A percentile compares a stretch with the other conserved stretches of the same genome.
Conservation (phyloP, 2,329 filamentous ascomycete species). For the Malbranchea cinnamomea region DNA sequence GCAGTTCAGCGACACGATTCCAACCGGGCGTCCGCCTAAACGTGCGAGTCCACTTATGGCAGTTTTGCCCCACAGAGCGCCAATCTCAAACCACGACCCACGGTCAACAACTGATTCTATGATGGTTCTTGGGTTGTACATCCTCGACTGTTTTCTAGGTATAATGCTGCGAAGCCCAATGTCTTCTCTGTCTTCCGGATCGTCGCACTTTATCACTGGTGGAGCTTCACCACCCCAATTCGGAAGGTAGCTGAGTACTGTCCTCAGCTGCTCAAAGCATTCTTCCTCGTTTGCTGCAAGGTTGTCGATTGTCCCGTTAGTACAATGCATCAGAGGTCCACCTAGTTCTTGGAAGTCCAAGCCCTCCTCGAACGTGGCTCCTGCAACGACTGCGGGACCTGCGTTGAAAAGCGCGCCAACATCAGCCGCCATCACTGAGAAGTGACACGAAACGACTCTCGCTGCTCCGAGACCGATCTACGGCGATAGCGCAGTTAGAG, state of each 20-base stretch:
- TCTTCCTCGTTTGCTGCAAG: slow-evolving; percentile 44
- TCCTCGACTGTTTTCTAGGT: slow-evolving; percentile 41
- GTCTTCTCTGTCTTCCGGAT: slow-evolving; percentile 36
- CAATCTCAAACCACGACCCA: slow-evolving; percentile 49
- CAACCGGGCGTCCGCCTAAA: slow-evolving; percentile 41
- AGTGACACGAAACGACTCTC: slow-evolving; percentile 46
- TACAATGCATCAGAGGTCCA: slow-evolving; percentile 46
- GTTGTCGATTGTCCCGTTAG: slow-evolving; percentile 53
- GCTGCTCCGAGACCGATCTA: slow-evolving; percentile 47
- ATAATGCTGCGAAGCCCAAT: slow-evolving; percentile 40
- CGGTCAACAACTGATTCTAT: slow-evolving; percentile 42
- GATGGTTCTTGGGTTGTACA: slow-evolving; percentile 45
- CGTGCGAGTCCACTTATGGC: slow-evolving; percentile 47
- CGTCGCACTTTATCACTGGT: slow-evolving; percentile 32
- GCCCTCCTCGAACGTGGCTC: slow-evolving; percentile 50
- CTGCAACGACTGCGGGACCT: slow-evolving; percentile 46
- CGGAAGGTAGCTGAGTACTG: slow-evolving; percentile 42
- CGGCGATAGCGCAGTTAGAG: background rate
- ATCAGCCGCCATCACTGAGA: slow-evolving; percentile 51
- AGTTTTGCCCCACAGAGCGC: slow-evolving; percentile 46
- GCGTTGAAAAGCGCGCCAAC: slow-evolving; percentile 49
- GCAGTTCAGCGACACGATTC: slow-evolving; percentile 45
- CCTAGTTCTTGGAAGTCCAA: slow-evolving; percentile 44
- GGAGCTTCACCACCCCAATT: slow-evolving; percentile 42
- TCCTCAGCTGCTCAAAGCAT: slow-evolving; percentile 46